Percentiles rank a stretch among this genome's conserved stretches.
Conservation (phyloP, 2,329 filamentous ascomycete genomes). For the Talaromyces sp. region DNA sequence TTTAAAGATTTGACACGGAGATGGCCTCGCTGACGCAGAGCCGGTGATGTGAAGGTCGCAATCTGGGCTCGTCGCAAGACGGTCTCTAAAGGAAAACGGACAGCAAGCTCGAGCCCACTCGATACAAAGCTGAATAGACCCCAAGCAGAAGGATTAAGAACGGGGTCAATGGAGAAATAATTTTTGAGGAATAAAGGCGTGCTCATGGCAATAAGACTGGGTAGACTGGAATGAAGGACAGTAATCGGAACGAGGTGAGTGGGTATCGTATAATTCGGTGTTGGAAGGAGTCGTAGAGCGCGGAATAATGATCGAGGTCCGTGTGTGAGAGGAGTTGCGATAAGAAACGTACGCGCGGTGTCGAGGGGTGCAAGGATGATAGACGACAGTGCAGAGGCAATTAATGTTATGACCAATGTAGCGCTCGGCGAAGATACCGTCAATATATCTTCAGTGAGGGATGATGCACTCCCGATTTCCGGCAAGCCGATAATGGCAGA, state of each 20-base stretch:
- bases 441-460: conserved; percentile 66
- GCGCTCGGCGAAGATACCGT: conserved; percentile 78
- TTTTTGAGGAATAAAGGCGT: conserved; percentile 81
- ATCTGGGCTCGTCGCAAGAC: conserved; percentile 86
- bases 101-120: conserved; percentile 73
- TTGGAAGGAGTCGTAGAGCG: conserved; percentile 73
- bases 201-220: conserved; percentile 76
- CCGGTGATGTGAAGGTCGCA: conserved; percentile 60
- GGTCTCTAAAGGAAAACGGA: conserved; percentile 88
- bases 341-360: conserved; percentile 79
- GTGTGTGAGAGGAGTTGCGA: conserved; percentile 75
- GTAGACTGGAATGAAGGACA: conserved; percentile 77
- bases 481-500: conserved; percentile 87
- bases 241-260: conserved; percentile 74
- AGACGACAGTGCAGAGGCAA: conserved; percentile 67
- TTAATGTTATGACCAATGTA: conserved; percentile 69
- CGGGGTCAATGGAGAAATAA: conserved; percentile 77
- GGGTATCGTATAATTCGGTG: conserved; percentile 64
- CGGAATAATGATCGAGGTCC: conserved; percentile 74
- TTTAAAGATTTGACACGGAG: conserved; percentile 8
- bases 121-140: conserved; percentile 77
- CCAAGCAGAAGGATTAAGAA: conserved; percentile 76
- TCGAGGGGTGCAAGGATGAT: conserved; percentile 83
- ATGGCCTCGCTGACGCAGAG: conserved; percentile 38
- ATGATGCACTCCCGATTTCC: conserved; percentile 60